phyloP scores from a whole-genome alignment of 495 filamentous ascomycete genomes.

The Talaromyces proteolyticus region DNA sequence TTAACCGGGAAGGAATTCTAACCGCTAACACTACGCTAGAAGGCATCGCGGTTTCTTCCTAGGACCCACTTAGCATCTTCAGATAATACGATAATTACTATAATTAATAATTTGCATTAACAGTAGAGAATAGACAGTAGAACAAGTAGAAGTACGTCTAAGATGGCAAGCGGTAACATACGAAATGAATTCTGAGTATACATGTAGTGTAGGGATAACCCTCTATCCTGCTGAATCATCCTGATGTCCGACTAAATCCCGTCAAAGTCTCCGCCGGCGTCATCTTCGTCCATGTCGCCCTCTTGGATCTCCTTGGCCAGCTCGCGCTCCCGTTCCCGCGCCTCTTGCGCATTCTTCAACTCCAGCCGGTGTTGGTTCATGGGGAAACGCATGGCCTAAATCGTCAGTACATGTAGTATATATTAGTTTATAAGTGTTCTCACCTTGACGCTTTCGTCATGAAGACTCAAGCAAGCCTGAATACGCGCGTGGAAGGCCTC shows the following conservation, averaged over 20 bases:
- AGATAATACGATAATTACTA: too few species aligned
- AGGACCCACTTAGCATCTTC: too few species aligned
- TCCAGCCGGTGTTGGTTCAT: constrained; percentile 99
- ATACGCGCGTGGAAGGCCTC: constrained; percentile 98
- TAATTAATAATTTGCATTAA: too few species aligned
- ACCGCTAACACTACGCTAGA: too few species aligned
- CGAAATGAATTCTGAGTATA: too few species aligned
- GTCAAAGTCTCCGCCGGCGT: constrained; percentile 94
- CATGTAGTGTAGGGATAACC: too few species aligned
- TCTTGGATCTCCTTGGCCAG: constrained; percentile 99
- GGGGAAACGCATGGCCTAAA: constrained; percentile 92
- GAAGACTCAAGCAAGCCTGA: constrained; percentile 78
- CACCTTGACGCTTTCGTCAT: constrained; percentile 98
- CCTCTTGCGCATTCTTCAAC: constrained; percentile 96
- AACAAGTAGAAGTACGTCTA: too few species aligned
- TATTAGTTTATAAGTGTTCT: constrained; percentile 11
- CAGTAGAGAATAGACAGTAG: too few species aligned
- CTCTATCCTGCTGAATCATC: neutral
- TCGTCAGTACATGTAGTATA: constrained; percentile 11
- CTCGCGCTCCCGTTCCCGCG: constrained; percentile 89
- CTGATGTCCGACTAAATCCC: too few species aligned
- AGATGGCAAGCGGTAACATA: too few species aligned
- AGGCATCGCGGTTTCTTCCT: too few species aligned
- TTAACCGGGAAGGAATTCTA: too few species aligned
- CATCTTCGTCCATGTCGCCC: constrained; percentile 94